A percentile compares a stretch with the other conserved stretches of the same genome.
These are phyloP conservation scores for Phytophthora brassicae DNA, from an alignment of 352 stramenopile genomes.

Conservation along the genomic window DNA sequence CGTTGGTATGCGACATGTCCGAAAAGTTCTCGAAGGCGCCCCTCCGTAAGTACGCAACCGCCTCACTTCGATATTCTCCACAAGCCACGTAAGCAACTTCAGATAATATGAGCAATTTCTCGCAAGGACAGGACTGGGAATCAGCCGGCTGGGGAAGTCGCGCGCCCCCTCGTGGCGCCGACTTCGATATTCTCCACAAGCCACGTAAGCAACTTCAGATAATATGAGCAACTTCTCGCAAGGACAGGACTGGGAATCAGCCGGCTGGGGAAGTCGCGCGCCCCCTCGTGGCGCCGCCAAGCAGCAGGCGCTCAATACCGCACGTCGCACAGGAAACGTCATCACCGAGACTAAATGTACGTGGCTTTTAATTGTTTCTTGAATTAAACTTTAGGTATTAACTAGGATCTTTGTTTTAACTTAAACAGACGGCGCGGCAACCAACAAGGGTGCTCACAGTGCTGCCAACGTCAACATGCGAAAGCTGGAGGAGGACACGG, in stretches of 20 bases:
- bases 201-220: conserved; percentile 5
- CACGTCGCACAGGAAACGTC: conserved; percentile 69
- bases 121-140: conserved; percentile 80
- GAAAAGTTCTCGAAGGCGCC: conserved; percentile 21
- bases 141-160: conserved; percentile 76
- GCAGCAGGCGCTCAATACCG: conserved; percentile 70
- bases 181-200: conserved; percentile 4
- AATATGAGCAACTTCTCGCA: conserved; percentile 68
- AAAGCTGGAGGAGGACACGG: conserved; percentile 91
- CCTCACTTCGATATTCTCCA: conserved; percentile 23
- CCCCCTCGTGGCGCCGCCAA: conserved; percentile 60
- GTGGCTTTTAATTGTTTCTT: too few relatives aligned
- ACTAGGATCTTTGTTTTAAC: too few relatives aligned
- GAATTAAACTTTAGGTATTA: too few relatives aligned
- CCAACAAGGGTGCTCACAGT: conserved; percentile 88
- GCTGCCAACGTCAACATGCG: conserved; percentile 79
- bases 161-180: conserved; percentile 50
- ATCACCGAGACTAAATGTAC: conserved; percentile 76
- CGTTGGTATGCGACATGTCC: conserved; percentile 17
- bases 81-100: conserved; percentile 4
- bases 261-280: conserved; percentile 76
- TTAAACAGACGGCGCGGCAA: conserved; percentile 55
- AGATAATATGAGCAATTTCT: conserved; percentile 59
- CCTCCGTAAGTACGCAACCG: conserved; percentile 16
- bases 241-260: conserved; percentile 77